Conservation (phyloP, 768 basidiomycete species). For the Udeniomyces megalosporus region DNA sequence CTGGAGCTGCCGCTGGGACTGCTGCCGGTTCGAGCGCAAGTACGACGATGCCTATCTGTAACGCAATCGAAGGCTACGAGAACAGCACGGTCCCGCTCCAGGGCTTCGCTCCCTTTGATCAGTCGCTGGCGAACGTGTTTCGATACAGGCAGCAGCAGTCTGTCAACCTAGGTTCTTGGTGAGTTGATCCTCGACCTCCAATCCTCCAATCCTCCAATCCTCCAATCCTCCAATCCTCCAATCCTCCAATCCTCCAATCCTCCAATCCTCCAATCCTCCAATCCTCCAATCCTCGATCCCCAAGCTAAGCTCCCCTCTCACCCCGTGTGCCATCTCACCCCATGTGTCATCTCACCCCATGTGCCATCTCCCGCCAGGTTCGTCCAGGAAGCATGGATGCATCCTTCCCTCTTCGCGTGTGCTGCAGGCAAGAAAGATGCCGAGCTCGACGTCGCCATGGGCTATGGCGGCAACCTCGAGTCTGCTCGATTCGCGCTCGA, state of each 20-base stretch:
- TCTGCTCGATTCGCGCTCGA: slow-evolving; percentile 34
- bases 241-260: too few relatives aligned
- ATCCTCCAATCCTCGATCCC: slow-evolving; percentile 1
- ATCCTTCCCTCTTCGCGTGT: slow-evolving; percentile 43
- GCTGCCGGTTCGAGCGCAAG: not conserved
- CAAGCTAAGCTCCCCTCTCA: too few relatives aligned
- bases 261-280: too few relatives aligned
- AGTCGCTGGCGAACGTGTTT: slow-evolving; percentile 26
- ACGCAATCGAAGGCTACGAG: not conserved
- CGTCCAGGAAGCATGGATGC: slow-evolving; percentile 61
- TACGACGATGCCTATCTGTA: not conserved
- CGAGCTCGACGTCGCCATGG: slow-evolving; percentile 1
- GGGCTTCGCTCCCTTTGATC: not conserved
- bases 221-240: too few relatives aligned
- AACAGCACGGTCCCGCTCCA: not conserved
- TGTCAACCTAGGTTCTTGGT: slow-evolving; percentile 53
- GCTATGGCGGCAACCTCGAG: not conserved
- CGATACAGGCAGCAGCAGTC: slow-evolving; percentile 58
- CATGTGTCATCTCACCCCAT: slow-evolving; percentile 37
- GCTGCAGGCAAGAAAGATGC: slow-evolving; percentile 33
- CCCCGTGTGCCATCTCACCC: slow-evolving; percentile 33
- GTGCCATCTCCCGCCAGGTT: slow-evolving; percentile 38
- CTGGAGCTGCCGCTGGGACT: not conserved
- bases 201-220: too few relatives aligned
- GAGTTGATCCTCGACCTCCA: not conserved